Evolutionary conservation across 805 yeast genomes (phyloP).

Genomic region (Pichia deserticola): DNA sequence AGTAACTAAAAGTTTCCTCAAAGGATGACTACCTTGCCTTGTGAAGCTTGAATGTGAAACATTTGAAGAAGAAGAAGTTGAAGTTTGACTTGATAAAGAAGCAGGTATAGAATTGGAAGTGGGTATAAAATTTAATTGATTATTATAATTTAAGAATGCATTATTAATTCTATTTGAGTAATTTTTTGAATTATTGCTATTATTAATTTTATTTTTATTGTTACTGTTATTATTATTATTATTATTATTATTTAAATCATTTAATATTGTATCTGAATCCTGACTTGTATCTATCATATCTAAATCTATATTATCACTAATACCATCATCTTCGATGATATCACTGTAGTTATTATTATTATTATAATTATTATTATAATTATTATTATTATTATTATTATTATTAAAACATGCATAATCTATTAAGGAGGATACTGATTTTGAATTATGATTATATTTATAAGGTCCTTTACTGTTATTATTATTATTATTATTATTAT

Average conservation of each 20-base stretch:
- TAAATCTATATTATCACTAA: background rate
- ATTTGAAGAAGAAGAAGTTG: background rate
- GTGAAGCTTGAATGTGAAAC: background rate
- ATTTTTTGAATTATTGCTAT: background rate
- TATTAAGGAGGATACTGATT: background rate
- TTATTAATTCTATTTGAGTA: background rate
- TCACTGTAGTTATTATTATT: background rate
- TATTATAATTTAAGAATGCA: background rate
- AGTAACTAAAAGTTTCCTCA: constrained; percentile 1
- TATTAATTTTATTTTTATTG: background rate
- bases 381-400: background rate
- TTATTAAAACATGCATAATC: background rate
- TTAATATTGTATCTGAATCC: background rate
- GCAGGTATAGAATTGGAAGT: background rate
- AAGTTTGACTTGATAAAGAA: background rate
- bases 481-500: no score
- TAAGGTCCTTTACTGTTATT: no score
- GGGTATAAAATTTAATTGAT: background rate
- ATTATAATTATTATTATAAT: background rate
- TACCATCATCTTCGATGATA: background rate
- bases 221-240: background rate
- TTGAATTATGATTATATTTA: background rate
- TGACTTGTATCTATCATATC: background rate
- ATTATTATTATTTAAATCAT: background rate
- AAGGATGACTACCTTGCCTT: constrained; percentile 1